Evolutionary conservation across 2,329 filamentous ascomycete genomes (phyloP).

Genomic region (Curvularia eragrostidis): DNA sequence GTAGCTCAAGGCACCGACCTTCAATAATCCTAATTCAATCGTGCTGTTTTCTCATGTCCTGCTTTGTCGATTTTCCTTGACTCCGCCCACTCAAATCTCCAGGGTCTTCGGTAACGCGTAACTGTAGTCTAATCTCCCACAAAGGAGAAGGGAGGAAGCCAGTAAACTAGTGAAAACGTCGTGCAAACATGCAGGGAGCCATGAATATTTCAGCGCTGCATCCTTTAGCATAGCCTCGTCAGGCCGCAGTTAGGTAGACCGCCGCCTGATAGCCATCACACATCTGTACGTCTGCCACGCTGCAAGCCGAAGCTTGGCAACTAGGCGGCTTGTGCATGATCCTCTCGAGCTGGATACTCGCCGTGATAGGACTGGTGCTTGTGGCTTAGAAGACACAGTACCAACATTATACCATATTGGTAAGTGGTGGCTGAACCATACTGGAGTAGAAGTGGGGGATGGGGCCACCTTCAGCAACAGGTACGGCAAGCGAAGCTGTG

Average conservation of each 20-base stretch:
- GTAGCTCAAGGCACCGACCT: neutral
- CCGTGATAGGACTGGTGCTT: slow-evolving; percentile 5
- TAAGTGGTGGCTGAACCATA: slow-evolving; percentile 1
- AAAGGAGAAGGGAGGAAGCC: neutral
- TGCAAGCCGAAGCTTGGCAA: slow-evolving; percentile 10
- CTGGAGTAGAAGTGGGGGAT: slow-evolving; percentile 4
- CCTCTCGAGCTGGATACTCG: neutral
- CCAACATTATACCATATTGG: neutral
- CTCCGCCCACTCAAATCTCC: neutral
- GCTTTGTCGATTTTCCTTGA: neutral
- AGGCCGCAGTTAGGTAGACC: neutral
- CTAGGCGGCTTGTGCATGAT: slow-evolving; percentile 3
- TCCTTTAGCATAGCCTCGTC: neutral
- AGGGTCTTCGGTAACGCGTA: neutral
- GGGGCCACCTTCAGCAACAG: neutral
- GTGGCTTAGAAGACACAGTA: neutral
- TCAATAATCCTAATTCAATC: neutral
- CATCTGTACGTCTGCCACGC: slow-evolving; percentile 8
- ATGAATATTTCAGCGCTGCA: slow-evolving; percentile 5
- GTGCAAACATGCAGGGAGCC: neutral
- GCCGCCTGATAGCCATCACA: slow-evolving; percentile 4
- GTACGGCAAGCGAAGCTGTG: slow-evolving; percentile 5
- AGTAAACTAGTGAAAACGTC: neutral
- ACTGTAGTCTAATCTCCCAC: neutral
- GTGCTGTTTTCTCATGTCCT: neutral